Conservation (phyloP, 495 filamentous ascomycete genomes). For the Hypoxylon intermedium region DNA sequence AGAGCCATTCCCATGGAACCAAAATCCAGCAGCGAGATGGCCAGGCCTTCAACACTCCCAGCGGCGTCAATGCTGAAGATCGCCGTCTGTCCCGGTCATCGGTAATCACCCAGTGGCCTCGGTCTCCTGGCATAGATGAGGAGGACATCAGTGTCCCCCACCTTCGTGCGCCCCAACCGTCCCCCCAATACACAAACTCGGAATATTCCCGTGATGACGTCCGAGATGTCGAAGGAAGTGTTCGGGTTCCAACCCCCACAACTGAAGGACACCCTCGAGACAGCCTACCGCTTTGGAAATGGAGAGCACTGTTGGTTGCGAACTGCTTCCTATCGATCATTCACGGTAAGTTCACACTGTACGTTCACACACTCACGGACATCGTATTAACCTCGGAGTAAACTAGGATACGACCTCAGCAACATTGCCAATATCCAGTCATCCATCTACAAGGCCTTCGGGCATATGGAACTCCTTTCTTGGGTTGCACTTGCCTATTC, state of each 20-base stretch:
- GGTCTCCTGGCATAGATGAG: no score
- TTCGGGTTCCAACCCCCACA: not conserved
- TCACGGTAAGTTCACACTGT: conserved; percentile 9
- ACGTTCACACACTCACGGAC: no score
- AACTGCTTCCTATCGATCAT: conserved; percentile 18
- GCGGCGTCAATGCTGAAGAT: no score
- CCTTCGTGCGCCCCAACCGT: no score
- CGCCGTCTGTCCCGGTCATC: no score
- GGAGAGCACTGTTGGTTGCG: conserved; percentile 10
- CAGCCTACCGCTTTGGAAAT: conserved; percentile 14
- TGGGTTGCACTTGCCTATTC: conserved; percentile 50
- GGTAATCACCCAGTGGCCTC: no score
- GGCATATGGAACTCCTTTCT: conserved; percentile 31
- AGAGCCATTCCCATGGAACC: no score
- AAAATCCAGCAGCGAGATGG: no score
- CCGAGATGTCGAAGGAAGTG: no score
- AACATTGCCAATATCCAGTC: conserved; percentile 28
- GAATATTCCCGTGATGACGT: not conserved
- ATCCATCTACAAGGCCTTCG: conserved; percentile 31
- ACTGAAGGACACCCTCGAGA: not conserved
- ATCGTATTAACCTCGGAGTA: not conserved
- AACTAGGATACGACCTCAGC: conserved; percentile 29
- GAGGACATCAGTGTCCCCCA: no score
- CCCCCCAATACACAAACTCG: no score
- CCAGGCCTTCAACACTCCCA: no score